Base-by-base conservation (phyloP, 1,284 basidiomycete genomes). In the Apiotrichum montevideense region DNA sequence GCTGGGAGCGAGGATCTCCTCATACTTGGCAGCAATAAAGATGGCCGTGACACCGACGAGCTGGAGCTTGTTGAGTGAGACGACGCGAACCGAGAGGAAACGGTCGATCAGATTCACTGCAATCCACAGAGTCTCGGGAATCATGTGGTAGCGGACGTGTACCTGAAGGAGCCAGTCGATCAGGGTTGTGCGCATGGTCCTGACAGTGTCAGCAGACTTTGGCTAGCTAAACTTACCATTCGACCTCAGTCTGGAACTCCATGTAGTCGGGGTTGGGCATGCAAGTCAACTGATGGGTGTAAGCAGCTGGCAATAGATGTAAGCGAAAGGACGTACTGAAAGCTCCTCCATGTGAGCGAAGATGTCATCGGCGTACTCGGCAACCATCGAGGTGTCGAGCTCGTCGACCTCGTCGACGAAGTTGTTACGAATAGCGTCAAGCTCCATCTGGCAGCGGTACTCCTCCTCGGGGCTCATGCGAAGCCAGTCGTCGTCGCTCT, bases 231-330 rank as follows among this genome's bases (percentile, higher is more conserved):
- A 73, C 77, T 65, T 57, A 79, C 95, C 95, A 98, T 65, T 87
- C 89, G 67, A 98, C 90, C 78, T 98, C 95, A 59, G 85, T 86
- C 77, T 99, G 96, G 55, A 86, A 86, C 48, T 87, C 84, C 87
- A 99, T 98, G 77, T 99, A 99, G 68, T 90, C 84, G 2, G 92
- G 84, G 66, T 87, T 88, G 41, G 96, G 89, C 92, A 99, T 94
- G 67, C 87, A 84, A 50, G 85, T 81, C 62, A 87, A 84, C 88
- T 95, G 68, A 29, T 29, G 29, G 29, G 29, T 29, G 29, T 29
- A 29, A 29, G 29, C 29, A 29, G 3, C 29, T 29, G 29, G 29
- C 29, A 29, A 29, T 29, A 29, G 29, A 29, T 29, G 29, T 29
- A 29, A 29, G 29, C 9, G 34, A 47, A 3, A 11, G 33, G 15